phyloP scores from a whole-genome alignment of 2,329 filamentous ascomycete species.

The Plectosphaerella plurivora region DNA sequence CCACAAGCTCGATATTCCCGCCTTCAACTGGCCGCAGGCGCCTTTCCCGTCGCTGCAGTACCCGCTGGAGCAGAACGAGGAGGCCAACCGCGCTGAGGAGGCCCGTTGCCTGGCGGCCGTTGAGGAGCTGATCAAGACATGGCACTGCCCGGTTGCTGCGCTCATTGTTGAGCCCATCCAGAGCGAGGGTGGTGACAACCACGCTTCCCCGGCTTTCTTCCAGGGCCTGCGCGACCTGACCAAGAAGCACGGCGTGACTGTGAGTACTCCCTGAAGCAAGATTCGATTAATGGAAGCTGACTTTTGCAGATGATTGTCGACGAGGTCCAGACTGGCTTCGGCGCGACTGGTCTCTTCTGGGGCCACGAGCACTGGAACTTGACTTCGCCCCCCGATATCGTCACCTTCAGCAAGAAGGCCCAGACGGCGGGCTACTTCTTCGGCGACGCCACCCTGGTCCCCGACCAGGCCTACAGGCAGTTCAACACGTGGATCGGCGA shows the following conservation, averaged over 20 bases:
- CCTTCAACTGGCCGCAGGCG: constrained; percentile 84
- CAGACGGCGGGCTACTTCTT: constrained; percentile 83
- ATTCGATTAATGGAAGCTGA: no score
- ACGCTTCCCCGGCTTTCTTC: constrained; percentile 77
- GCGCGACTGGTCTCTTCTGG: constrained; percentile 86
- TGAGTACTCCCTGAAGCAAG: constrained; percentile 70
- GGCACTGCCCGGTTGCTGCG: constrained; percentile 66
- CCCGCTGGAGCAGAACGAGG: constrained; percentile 64
- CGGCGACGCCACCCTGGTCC: constrained; percentile 67
- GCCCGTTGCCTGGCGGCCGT: constrained; percentile 68
- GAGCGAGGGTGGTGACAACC: constrained; percentile 81
- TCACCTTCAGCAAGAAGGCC: constrained; percentile 86
- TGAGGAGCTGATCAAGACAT: constrained; percentile 63
- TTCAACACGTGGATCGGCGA: constrained; percentile 74
- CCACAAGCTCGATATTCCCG: constrained; percentile 84
- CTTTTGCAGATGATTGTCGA: no score
- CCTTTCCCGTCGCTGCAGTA: constrained; percentile 75
- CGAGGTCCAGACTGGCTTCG: constrained; percentile 47
- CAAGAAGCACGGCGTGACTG: constrained; percentile 55
- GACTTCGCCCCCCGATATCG: constrained; percentile 69
- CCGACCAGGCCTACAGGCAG: constrained; percentile 79
- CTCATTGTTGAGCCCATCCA: constrained; percentile 77
- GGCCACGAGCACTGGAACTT: constrained; percentile 82
- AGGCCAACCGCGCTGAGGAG: constrained; percentile 69
- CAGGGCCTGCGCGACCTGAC: constrained; percentile 68